These are phyloP conservation scores for Yarrowia galli DNA, from an alignment of 1,139 yeast genomes.

Conservation along the genomic window DNA sequence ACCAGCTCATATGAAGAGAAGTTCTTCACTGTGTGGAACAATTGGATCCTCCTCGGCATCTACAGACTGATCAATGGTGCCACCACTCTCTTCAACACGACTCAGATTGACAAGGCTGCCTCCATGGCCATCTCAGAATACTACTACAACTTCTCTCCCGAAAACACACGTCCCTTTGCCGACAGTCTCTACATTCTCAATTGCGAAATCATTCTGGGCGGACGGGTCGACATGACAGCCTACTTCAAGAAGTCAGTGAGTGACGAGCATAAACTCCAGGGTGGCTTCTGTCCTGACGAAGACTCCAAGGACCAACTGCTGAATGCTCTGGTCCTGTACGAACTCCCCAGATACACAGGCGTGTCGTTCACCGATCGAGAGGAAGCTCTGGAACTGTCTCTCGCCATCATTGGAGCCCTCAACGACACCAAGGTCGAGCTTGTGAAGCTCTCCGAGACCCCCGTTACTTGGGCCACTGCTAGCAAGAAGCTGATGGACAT, in stretches of 20 bases:
- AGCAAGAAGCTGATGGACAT: conserved; percentile 26
- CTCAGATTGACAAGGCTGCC: conserved; percentile 37
- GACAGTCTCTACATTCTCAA: conserved; percentile 14
- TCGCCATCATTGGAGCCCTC: conserved; percentile 26
- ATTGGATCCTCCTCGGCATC: conserved; percentile 24
- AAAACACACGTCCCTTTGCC: conserved; percentile 1
- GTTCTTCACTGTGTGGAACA: conserved; percentile 29
- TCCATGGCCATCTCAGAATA: conserved; percentile 10
- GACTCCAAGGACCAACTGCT: conserved; percentile 15
- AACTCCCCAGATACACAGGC: conserved; percentile 35
- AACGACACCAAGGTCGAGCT: conserved; percentile 27
- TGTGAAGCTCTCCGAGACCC: conserved; percentile 10
- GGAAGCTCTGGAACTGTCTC: conserved; percentile 17
- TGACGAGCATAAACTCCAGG: conserved; percentile 94
- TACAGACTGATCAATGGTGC: conserved; percentile 27
- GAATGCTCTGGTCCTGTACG: conserved; percentile 20
- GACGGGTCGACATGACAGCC: background rate
- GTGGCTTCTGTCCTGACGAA: conserved; percentile 56
- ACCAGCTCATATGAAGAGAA: conserved; percentile 6
- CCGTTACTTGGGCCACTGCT: conserved; percentile 32
- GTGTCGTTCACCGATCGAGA: conserved; percentile 9
- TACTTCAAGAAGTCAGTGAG: conserved; percentile 87
- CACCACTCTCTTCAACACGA: conserved; percentile 21
- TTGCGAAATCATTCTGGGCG: conserved; percentile 27
- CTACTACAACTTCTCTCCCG: conserved; percentile 22